Evolutionary conservation across 2,329 filamentous ascomycete genomes (phyloP).

Genomic region (Neopestalotiopsis sp.): DNA sequence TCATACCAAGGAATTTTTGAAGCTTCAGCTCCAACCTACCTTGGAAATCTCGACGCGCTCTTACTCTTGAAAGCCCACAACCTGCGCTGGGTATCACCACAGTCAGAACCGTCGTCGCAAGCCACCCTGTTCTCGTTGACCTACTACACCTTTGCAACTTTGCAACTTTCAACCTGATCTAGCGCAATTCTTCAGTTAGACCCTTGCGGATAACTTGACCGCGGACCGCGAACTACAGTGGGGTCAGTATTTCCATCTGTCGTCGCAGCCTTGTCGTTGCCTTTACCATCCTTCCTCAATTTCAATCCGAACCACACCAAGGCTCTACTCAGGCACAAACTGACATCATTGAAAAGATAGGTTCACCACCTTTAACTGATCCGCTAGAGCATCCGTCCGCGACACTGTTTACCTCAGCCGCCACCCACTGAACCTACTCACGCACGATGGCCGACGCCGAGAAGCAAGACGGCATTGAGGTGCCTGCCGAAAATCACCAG

Average conservation of each 20-base stretch:
- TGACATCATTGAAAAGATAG: background rate
- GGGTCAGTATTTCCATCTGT: conserved; percentile 1
- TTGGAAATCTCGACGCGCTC: background rate
- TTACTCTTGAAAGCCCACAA: background rate
- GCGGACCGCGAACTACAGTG: background rate
- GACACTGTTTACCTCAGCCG: background rate
- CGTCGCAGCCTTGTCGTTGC: background rate
- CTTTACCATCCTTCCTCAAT: background rate
- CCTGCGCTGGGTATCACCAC: background rate
- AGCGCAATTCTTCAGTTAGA: background rate
- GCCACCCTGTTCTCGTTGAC: background rate
- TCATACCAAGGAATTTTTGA: conserved; percentile 10
- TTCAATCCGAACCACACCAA: background rate
- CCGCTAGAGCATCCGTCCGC: background rate
- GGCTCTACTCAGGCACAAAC: background rate
- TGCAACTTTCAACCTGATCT: background rate
- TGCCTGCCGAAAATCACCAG: conserved; percentile 36
- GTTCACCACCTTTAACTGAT: background rate
- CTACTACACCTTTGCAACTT: background rate
- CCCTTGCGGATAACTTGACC: background rate
- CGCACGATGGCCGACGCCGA: conserved; percentile 31
- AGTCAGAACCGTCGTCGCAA: background rate
- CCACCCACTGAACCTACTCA: background rate
- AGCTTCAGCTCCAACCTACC: conserved; percentile 4
- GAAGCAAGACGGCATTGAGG: conserved; percentile 33